These are phyloP conservation scores for Primulina eburnea DNA, from an alignment of 257 asterid genomes.

Conservation along the genomic window DNA sequence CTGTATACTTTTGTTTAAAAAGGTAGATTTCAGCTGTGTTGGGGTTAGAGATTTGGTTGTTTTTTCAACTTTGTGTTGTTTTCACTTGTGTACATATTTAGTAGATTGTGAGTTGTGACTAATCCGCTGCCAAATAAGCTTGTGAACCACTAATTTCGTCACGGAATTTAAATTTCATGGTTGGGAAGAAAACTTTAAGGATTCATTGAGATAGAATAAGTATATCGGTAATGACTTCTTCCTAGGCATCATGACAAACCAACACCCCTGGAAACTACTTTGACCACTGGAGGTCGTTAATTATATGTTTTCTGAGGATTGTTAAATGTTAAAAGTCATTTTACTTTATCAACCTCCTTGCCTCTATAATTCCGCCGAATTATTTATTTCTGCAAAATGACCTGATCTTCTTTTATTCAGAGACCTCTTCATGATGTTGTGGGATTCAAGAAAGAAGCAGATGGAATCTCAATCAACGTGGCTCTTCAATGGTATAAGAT, in stretches of 20 bases:
- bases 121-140: not conserved
- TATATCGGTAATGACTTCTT: not conserved
- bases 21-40: not conserved
- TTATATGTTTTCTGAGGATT: not conserved
- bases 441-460: conserved; percentile 73
- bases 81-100: not conserved
- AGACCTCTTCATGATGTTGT: conserved; percentile 85
- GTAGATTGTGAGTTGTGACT: not conserved
- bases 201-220: not conserved
- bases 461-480: conserved; percentile 65
- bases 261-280: not conserved
- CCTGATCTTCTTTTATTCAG: conserved; percentile 47
- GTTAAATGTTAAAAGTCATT: not conserved
- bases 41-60: not conserved
- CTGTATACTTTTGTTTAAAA: too few species aligned
- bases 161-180: not conserved
- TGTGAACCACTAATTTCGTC: not conserved
- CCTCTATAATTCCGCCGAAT: conserved; percentile 1
- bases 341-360: not conserved
- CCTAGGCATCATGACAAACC: not conserved
- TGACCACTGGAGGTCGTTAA: not conserved
- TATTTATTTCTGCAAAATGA: conserved; percentile 24
- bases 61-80: not conserved
- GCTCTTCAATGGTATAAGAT: conserved; percentile 86
- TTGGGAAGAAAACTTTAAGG: not conserved